phyloP scores from a whole-genome alignment of 2,329 filamentous ascomycete genomes.

The Periconia sp. region DNA sequence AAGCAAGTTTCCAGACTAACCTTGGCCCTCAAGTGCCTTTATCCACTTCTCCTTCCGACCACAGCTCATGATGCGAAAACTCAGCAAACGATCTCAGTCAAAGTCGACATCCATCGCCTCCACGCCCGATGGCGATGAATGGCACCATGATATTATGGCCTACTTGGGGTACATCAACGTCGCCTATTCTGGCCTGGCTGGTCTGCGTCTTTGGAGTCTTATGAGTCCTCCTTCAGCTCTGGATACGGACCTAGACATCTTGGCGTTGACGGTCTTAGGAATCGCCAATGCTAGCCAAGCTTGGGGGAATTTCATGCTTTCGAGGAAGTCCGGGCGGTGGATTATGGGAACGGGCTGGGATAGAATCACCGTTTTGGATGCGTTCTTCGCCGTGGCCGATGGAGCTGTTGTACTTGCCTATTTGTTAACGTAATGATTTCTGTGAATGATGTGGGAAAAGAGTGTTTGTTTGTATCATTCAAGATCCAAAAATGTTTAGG shows the following conservation, averaged over 20 bases:
- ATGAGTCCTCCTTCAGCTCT: neutral
- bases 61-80: neutral
- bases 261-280: conserved; percentile 1
- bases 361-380: conserved; percentile 5
- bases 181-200: neutral
- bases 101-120: neutral
- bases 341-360: conserved; percentile 3
- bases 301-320: neutral
- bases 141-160: conserved; percentile 6
- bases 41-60: conserved; percentile 3
- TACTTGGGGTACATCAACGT: conserved; percentile 7
- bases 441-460: too few species aligned
- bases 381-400: conserved; percentile 1
- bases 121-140: conserved; percentile 1
- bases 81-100: neutral
- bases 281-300: conserved; percentile 6
- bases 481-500: too few species aligned
- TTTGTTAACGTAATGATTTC: neutral
- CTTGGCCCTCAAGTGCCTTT: conserved; percentile 1
- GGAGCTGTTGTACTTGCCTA: neutral
- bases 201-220: neutral
- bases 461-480: too few species aligned
- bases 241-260: neutral
- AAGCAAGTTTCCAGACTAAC: neutral
- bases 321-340: neutral